Percentiles rank a stretch among this genome's conserved stretches.
Conservation (phyloP, 371 early-diverging fungal species). For the Zychaea mexicana region DNA sequence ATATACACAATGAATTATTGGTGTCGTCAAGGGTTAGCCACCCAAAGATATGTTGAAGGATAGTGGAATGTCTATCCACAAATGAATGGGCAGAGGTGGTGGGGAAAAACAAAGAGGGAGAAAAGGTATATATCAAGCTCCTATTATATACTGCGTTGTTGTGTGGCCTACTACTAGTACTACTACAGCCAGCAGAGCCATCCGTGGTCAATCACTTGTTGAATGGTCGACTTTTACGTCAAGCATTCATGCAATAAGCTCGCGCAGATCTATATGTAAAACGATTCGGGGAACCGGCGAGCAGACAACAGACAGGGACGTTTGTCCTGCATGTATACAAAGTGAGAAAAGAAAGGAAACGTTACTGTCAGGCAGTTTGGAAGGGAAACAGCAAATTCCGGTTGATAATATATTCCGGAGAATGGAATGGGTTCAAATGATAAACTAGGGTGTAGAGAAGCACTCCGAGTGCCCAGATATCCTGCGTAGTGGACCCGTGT, state of each 20-base stretch:
- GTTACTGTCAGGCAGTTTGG: slow-evolving; percentile 28
- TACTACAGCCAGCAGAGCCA: too few species aligned
- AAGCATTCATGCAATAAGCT: slow-evolving; percentile 4
- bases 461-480: slow-evolving; percentile 82
- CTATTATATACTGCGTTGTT: too few species aligned
- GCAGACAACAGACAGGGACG: too few species aligned
- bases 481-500: slow-evolving; percentile 73
- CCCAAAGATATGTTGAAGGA: too few species aligned
- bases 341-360: slow-evolving; percentile 31
- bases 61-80: too few species aligned
- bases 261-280: slow-evolving; percentile 29
- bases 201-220: slow-evolving; percentile 34
- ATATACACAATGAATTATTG: too few species aligned
- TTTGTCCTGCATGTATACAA: slow-evolving; percentile 19
- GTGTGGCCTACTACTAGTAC: too few species aligned
- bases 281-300: too few species aligned
- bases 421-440: slow-evolving; percentile 70
- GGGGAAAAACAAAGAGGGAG: too few species aligned
- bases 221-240: slow-evolving; percentile 29
- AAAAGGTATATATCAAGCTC: too few species aligned
- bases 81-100: too few species aligned
- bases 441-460: slow-evolving; percentile 76
- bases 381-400: slow-evolving; percentile 52
- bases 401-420: slow-evolving; percentile 58
- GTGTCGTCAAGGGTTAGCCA: too few species aligned